Base-by-base conservation (phyloP, 148 eudicot species). In the Fagopyrum homotropicum region DNA sequence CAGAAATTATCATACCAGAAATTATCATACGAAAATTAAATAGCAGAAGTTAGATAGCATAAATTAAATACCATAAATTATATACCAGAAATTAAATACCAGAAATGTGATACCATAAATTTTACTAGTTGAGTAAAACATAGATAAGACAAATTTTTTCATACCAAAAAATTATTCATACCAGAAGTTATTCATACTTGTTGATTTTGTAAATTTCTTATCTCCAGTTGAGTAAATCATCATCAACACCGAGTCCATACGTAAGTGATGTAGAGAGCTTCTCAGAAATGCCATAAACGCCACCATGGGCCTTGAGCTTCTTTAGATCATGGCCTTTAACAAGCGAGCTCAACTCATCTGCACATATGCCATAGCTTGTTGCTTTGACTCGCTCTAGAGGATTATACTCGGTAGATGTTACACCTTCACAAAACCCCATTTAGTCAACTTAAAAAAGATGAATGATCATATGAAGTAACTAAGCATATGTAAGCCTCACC, bases 271-370 rank as follows among this genome's bases (percentile, higher is more conserved):
- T 89, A 35, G 77, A 66, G 50, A 94, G 92, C 83, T 94, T 94
- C 6, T 86, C 78, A n/a, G 92, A 90, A 72, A 94, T 72, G 16
- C 96, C 92, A 15, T 64, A 10, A 29, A 83, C 86, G 8, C 97
- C 93, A 5, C 97, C 96, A 72, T 94, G 96, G 75, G 75, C 66
- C 44, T 83, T 91, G 35, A 94, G 76, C 79, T 90, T 94, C 80
- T 91, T 94, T 11, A 87, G 63, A 74, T 91, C 96, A 64, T 90
- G 98, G 69, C 93, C 86, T 80, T 94, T 97, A 9, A 89, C 98
- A 17, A 91, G 69, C 72, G 89, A 83, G 29, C 90, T 87, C 73
- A 94, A 76, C 66, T 94, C 97, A n/a, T 94, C 96, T 4, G 90
- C 93, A 77, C 97, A 91, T 43, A 94, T 89, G 51, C 87, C 79